Conservation (phyloP, 2,329 filamentous ascomycete genomes). For the Fusarium anguioides region DNA sequence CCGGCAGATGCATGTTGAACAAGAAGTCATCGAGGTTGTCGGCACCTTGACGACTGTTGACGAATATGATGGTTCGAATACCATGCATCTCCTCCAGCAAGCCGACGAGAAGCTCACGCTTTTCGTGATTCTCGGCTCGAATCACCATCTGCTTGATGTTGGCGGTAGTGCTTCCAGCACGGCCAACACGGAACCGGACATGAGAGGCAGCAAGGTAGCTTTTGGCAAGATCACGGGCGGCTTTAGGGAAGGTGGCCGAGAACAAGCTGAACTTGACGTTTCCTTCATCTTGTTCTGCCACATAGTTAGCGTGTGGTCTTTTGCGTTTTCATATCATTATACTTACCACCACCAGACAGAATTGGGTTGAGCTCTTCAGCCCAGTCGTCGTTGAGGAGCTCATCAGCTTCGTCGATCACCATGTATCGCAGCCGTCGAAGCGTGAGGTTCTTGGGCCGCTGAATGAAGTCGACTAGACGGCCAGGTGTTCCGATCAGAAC, state of each 20-base stretch:
- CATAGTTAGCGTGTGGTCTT: constrained; percentile 46
- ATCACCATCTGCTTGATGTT: constrained; percentile 87
- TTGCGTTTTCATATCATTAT: neutral
- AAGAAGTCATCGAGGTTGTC: constrained; percentile 90
- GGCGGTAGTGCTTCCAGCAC: constrained; percentile 81
- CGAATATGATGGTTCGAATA: constrained; percentile 87
- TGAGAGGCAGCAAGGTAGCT: constrained; percentile 79
- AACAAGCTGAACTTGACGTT: constrained; percentile 82
- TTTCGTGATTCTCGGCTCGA: constrained; percentile 71
- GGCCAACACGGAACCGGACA: constrained; percentile 86
- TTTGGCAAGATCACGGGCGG: constrained; percentile 78
- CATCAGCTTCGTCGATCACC: constrained; percentile 94
- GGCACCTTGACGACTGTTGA: constrained; percentile 80
- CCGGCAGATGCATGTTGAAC: constrained; percentile 82
- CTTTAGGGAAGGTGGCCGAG: constrained; percentile 91
- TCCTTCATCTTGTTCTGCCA: constrained; percentile 77
- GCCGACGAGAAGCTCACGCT: constrained; percentile 77
- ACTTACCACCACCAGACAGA: constrained; percentile 82
- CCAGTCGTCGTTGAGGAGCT: constrained; percentile 87
- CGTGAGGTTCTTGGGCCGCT: constrained; percentile 73
- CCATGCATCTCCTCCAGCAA: constrained; percentile 77
- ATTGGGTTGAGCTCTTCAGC: constrained; percentile 78
- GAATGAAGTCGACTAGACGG: constrained; percentile 85
- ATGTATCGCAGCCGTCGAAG: constrained; percentile 81
- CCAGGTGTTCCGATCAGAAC: constrained; percentile 89